A percentile compares a stretch with the other conserved stretches of the same genome.
Conservation (phyloP, 2,329 filamentous ascomycete species). For the Myriosclerotinia duriaeana region DNA sequence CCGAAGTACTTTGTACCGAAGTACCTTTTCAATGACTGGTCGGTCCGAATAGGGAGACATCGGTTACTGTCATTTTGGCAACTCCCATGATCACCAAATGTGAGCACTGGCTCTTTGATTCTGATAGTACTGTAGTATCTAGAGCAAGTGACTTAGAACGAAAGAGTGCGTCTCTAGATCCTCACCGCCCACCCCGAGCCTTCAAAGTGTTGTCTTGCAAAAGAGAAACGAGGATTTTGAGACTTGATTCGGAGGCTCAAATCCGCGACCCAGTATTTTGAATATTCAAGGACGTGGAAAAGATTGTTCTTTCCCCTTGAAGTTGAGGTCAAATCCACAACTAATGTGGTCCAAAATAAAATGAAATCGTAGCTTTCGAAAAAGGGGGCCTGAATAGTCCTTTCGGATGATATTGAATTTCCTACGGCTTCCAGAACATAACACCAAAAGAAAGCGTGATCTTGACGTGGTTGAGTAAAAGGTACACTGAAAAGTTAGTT, state of each 20-base stretch:
- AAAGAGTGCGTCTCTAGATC: too few relatives aligned
- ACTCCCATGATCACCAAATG: conserved; percentile 7
- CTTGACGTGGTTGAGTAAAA: background rate
- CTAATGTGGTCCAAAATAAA: too few relatives aligned
- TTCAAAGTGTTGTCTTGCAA: background rate
- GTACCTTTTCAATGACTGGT: background rate
- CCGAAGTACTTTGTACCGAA: background rate
- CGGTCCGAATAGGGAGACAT: conserved; percentile 15
- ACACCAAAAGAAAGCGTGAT: background rate
- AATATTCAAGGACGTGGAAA: too few relatives aligned
- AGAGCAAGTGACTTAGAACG: background rate
- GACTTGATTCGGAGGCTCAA: too few relatives aligned
- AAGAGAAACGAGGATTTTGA: too few relatives aligned
- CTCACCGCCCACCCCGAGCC: background rate
- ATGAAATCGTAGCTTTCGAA: background rate
- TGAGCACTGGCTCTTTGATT: conserved; percentile 19
- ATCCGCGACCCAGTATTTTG: too few relatives aligned
- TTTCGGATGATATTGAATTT: background rate
- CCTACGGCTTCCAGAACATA: background rate
- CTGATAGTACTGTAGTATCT: background rate
- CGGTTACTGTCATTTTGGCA: conserved; percentile 16
- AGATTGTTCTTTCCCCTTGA: too few relatives aligned
- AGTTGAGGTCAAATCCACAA: too few relatives aligned
- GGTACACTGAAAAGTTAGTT: background rate
- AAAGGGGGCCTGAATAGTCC: background rate